Conservation (phyloP, 768 basidiomycete species). For the Candolleomyces efflorescens region DNA sequence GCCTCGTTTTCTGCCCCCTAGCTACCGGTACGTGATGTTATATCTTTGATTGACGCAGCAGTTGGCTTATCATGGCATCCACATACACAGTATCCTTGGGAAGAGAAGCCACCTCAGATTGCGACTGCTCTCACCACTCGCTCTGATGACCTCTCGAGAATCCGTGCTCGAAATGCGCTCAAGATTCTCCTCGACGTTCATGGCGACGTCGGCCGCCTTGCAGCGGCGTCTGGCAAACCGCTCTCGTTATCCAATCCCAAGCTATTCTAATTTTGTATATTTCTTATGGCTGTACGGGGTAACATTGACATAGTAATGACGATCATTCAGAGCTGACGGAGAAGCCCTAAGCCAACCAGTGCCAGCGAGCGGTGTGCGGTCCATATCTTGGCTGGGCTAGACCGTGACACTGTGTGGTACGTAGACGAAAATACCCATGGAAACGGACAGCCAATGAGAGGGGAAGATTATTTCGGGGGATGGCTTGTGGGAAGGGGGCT, state of each 20-base stretch:
- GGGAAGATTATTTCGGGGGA: constrained; percentile 9
- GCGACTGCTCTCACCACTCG: constrained; percentile 68
- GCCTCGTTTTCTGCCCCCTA: constrained; percentile 18
- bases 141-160: constrained; percentile 79
- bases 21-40: constrained; percentile 41
- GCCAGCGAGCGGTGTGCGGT: too few species aligned
- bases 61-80: constrained; percentile 16
- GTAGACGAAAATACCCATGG: constrained; percentile 1
- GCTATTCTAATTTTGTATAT: constrained; percentile 23
- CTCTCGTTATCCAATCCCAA: constrained; percentile 38
- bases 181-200: constrained; percentile 88
- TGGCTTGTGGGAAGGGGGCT: constrained; percentile 4
- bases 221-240: constrained; percentile 35
- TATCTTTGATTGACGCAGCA: constrained; percentile 19
- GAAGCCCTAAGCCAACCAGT: constrained; percentile 7
- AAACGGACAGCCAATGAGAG: constrained; percentile 10
- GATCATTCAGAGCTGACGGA: constrained; percentile 7
- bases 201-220: constrained; percentile 77
- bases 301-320: constrained; percentile 13
- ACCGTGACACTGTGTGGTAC: constrained; percentile 16
- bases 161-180: constrained; percentile 92
- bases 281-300: constrained; percentile 7
- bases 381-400: constrained; percentile 4
- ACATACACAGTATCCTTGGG: constrained; percentile 71
- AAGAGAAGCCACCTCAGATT: constrained; percentile 59